Conservation (phyloP, 371 early-diverging fungal genomes). For the Circinella minor region DNA sequence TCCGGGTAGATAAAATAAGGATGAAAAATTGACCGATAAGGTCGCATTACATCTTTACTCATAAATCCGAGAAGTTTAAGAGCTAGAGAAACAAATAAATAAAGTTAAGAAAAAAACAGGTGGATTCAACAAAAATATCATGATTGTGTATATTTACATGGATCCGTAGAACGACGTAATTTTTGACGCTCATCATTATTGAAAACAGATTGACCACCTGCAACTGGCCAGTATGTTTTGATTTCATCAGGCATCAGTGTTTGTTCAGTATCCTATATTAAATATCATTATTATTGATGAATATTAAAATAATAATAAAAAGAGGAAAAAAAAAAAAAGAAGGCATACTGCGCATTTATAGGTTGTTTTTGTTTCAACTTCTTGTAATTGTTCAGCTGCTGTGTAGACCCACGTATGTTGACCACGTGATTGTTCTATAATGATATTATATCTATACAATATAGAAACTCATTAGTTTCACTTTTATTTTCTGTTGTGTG, state of each 20-base stretch:
- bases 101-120: not conserved
- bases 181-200: slow-evolving; percentile 59
- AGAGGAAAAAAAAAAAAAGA: not conserved
- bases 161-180: slow-evolving; percentile 52
- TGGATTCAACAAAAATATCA: no score
- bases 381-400: slow-evolving; percentile 53
- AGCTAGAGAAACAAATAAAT: slow-evolving; percentile 38
- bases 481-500: not conserved
- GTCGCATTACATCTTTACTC: slow-evolving; percentile 32
- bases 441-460: slow-evolving; percentile 47
- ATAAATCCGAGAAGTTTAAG: slow-evolving; percentile 73
- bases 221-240: slow-evolving; percentile 59
- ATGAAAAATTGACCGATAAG: slow-evolving; percentile 64
- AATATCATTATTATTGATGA: not conserved
- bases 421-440: slow-evolving; percentile 53
- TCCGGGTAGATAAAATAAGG: slow-evolving; percentile 79
- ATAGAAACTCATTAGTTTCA: not conserved
- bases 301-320: not conserved
- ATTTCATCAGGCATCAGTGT: slow-evolving; percentile 58
- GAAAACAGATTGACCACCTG: slow-evolving; percentile 64
- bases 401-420: slow-evolving; percentile 50
- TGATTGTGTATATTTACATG: slow-evolving; percentile 38
- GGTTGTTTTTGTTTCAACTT: slow-evolving; percentile 58
- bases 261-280: slow-evolving; percentile 53
- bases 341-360: slow-evolving; percentile 55